Base-by-base conservation (phyloP, 768 basidiomycete species). In the Suillus discolor region DNA sequence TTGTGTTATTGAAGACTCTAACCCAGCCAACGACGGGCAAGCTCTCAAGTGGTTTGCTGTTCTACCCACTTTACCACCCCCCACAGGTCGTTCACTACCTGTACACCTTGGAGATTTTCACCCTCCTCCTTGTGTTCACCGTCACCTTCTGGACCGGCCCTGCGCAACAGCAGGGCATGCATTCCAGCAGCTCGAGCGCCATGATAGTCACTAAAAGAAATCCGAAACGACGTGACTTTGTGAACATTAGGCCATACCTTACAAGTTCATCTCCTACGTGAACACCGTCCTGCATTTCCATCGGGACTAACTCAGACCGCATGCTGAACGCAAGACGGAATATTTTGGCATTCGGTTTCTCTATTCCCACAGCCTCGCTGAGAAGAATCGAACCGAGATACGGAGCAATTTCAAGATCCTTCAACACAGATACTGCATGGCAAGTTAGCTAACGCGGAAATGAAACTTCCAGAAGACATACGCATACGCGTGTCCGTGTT, bases 201-300 rank as follows among this genome's bases (percentile, higher is more conserved):
- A 13, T 80, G 45, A 71, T 89, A 92, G 69, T 93, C 91, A 60
- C 91, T 93, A 69, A 11, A 42, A 25, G 28, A 53, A 42, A 65
- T 69, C 51, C 66, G 15, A 45, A 51, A 61, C 42, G 57, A 61
- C 34, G 45, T 12, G 36, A 28, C 45, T n/a, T 23, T 16, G 16
- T 51, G 28, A 31, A 61, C 28, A 5, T 54, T 38, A 20, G n/a
- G 51, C 68, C 84, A 67, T 69, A 92, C 92, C 84, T 83, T 59
- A 81, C 72, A 38, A 92, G 72, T 67, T 93, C 91, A 72, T 94
- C 92, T 1, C 93, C 93, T 47, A 94, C 83, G 68, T 94, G 92
- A 23, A 93, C 71, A 42, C 83, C 84, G 70, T 90, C 80, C 42
- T 71, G 62, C 7, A 15, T 45, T 12, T 25, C 44, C 25, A 18